These are phyloP conservation scores for Populus simonii DNA, from an alignment of 345 rosid genomes.

Conservation along the genomic window DNA sequence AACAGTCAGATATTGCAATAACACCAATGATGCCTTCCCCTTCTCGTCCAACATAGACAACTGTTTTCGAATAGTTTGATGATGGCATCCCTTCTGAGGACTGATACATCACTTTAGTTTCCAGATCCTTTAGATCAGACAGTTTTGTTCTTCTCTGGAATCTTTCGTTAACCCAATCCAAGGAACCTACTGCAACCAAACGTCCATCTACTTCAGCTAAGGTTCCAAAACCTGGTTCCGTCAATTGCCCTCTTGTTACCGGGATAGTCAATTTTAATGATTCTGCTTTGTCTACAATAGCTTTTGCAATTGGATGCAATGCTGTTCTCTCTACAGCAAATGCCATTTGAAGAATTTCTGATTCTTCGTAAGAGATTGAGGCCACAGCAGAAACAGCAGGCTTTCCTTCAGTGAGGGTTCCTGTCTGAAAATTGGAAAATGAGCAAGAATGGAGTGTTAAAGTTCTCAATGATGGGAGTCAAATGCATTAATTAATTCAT, in stretches of 20 bases:
- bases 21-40: constrained; percentile 90
- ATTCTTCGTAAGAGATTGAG: constrained; percentile 52
- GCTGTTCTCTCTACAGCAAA: constrained; percentile 96
- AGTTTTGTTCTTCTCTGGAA: constrained; percentile 50
- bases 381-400: constrained; percentile 72
- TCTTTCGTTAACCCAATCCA: constrained; percentile 75
- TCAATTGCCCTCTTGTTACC: constrained; percentile 78
- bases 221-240: constrained; percentile 93
- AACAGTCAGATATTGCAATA: constrained; percentile 69
- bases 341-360: constrained; percentile 76
- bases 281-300: constrained; percentile 70
- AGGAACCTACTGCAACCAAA: constrained; percentile 81
- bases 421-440: constrained; percentile 54
- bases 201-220: constrained; percentile 84
- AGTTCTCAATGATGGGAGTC: neutral
- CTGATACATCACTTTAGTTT: constrained; percentile 38
- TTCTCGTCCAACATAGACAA: constrained; percentile 82
- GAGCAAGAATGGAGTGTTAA: neutral
- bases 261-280: constrained; percentile 54
- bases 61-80: constrained; percentile 70
- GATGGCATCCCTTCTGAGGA: constrained; percentile 35
- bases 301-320: constrained; percentile 83
- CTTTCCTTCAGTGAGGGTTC: constrained; percentile 93
- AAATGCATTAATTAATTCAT: neutral
- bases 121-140: constrained; percentile 46